Percentiles rank a stretch among this genome's conserved stretches.
Conservation (phyloP, 2,329 filamentous ascomycete genomes). For the Fusarium nodosum region DNA sequence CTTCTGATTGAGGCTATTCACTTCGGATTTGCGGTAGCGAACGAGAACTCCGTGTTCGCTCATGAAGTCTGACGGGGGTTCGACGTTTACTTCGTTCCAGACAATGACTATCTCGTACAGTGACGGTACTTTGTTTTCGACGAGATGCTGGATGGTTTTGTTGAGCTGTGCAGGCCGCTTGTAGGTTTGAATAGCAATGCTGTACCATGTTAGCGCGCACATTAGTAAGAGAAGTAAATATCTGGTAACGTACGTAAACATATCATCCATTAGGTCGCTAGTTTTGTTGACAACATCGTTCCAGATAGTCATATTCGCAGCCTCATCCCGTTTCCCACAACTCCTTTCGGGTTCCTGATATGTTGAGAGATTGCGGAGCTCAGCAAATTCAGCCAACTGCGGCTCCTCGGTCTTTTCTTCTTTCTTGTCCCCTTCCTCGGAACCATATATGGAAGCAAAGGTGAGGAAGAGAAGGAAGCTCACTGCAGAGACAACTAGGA, state of each 20-base stretch:
- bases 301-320: slow-evolving; percentile 16
- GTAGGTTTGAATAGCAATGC: slow-evolving; percentile 55
- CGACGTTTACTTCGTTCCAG: slow-evolving; percentile 53
- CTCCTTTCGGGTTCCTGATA: background rate
- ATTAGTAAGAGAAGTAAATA: accelerated
- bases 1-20: slow-evolving; percentile 56
- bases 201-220: slow-evolving; percentile 12
- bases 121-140: slow-evolving; percentile 51
- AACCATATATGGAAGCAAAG: background rate
- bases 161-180: slow-evolving; percentile 52
- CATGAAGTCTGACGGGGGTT: slow-evolving; percentile 47
- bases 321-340: background rate
- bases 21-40: slow-evolving; percentile 50
- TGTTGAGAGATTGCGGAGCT: background rate
- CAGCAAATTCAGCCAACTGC: accelerated
- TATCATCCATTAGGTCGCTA: slow-evolving; percentile 45
- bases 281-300: slow-evolving; percentile 37
- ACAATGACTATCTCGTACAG: slow-evolving; percentile 55
- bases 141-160: slow-evolving; percentile 48
- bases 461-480: slow-evolving; percentile 3
- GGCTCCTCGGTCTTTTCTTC: background rate
- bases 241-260: slow-evolving; percentile 49
- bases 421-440: background rate
- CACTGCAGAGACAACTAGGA: background rate
- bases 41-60: slow-evolving; percentile 49